Base-by-base conservation (phyloP, 805 yeast genomes). In the Pichia occidentalis region DNA sequence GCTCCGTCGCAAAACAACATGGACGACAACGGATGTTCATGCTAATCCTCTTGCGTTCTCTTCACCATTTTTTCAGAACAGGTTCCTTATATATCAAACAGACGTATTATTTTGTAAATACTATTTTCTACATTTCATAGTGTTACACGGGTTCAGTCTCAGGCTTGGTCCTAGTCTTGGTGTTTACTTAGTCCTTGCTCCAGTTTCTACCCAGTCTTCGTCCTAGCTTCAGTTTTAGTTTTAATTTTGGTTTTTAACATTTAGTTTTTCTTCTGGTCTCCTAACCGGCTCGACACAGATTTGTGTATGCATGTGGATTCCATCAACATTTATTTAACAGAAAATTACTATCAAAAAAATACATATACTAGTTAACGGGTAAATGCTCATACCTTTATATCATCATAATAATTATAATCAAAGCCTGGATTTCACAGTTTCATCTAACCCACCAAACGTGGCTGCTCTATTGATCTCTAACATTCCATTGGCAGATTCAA, bases 391-490 rank as follows among this genome's bases (percentile, higher is more conserved):
- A 11, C 24, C 10, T 19, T 17, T 10, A 17, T 11, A 14, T 7
- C 13, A 19, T 8, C 10, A 8, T 4, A 14, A 20, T 19, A 10
- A 28, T 22, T 5, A 21, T 2, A 19, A 22, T 29, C 56, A 73
- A 25, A 72, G 57, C 48, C 73, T 74, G 12, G 80, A 70, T 45
- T 70, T 71, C 17, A 66, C 60, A 18, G 59, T 49, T 34, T 49
- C 45, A 18, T 54, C 51, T 22, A 59, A 46, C 3, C 82, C 85
- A 20, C 81, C 81, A 36, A 71, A 54, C 8, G 83, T 77, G 19
- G 80, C 83, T 16, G 61, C 67, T 18, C 63, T 51, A 50, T 77
- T 77, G 46, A 77, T 65, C 48, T 73, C 81, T 46, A 77, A 57
- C 47, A 63, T 63, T 2, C 80, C 80, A 17, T 50, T 51, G 23